A percentile compares a stretch with the other conserved stretches of the same genome.
Conservation (phyloP, 2,329 filamentous ascomycete species). For the Aspergillus spinulosporus region DNA sequence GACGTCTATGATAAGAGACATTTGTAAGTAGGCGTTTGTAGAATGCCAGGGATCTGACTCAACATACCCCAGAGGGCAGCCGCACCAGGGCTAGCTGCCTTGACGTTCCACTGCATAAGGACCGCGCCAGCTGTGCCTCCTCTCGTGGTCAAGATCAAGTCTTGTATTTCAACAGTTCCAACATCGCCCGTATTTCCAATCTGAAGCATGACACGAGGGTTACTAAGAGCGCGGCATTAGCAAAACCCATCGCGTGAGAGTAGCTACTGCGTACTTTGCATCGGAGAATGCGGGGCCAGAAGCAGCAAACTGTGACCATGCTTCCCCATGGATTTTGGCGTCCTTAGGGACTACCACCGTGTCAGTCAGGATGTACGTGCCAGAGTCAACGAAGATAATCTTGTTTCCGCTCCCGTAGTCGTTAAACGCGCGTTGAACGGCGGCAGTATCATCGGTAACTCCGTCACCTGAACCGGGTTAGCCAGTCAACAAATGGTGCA, state of each 20-base stretch:
- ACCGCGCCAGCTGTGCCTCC: conserved; percentile 38
- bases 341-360: conserved; percentile 49
- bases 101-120: conserved; percentile 41
- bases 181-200: conserved; percentile 52
- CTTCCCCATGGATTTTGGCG: conserved; percentile 55
- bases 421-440: conserved; percentile 10
- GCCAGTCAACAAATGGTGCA: background rate
- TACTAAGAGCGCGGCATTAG: conserved; percentile 17
- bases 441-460: conserved; percentile 10
- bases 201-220: conserved; percentile 51
- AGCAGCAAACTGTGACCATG: conserved; percentile 50
- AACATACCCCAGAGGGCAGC: conserved; percentile 11
- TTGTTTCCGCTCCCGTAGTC: conserved; percentile 39
- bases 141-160: conserved; percentile 36
- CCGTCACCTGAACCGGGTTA: conserved; percentile 1
- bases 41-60: background rate
- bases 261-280: conserved; percentile 14
- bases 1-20: background rate
- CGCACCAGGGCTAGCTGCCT: background rate
- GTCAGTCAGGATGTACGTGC: conserved; percentile 50
- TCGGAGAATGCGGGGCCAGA: conserved; percentile 48
- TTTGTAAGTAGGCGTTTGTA: background rate
- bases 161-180: conserved; percentile 48
- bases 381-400: conserved; percentile 57
- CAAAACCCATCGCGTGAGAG: background rate